phyloP scores from a whole-genome alignment of 2,329 filamentous ascomycete species.

The Orbilia javanica region DNA sequence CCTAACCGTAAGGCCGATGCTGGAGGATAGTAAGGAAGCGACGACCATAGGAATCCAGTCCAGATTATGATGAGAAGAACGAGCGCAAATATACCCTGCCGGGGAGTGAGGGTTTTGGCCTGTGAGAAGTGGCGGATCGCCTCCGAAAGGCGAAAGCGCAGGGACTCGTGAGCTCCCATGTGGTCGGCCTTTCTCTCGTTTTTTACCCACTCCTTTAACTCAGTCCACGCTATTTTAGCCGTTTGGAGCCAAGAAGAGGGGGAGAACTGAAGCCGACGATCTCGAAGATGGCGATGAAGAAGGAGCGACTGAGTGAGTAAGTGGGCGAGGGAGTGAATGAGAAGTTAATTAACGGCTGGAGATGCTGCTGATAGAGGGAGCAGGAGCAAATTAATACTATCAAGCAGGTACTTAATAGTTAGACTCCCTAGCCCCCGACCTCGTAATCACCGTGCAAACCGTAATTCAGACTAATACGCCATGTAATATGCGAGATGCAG shows the following conservation, averaged over 20 bases:
- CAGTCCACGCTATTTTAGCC: background rate
- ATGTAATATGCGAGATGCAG: background rate
- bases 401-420: too few relatives aligned
- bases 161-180: constrained; percentile 35
- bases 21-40: constrained; percentile 30
- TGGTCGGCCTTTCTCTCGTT: constrained; percentile 3
- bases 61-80: constrained; percentile 39
- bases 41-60: constrained; percentile 41
- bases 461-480: background rate
- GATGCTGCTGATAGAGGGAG: background rate
- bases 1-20: constrained; percentile 47
- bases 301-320: constrained; percentile 7
- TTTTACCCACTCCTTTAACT: background rate
- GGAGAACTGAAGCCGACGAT: background rate
- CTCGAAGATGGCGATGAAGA: background rate
- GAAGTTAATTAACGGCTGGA: background rate
- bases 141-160: constrained; percentile 10
- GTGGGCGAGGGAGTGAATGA: background rate
- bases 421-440: too few relatives aligned
- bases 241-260: background rate
- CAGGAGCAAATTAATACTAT: background rate
- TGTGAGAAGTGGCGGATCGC: constrained; percentile 36
- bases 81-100: constrained; percentile 45
- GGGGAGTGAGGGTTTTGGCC: constrained; percentile 52
- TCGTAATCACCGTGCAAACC: background rate